Percentiles rank a stretch among this genome's conserved stretches.
phyloP scores from a whole-genome alignment of 2,329 filamentous ascomycete species.

The Arthroderma uncinatum region DNA sequence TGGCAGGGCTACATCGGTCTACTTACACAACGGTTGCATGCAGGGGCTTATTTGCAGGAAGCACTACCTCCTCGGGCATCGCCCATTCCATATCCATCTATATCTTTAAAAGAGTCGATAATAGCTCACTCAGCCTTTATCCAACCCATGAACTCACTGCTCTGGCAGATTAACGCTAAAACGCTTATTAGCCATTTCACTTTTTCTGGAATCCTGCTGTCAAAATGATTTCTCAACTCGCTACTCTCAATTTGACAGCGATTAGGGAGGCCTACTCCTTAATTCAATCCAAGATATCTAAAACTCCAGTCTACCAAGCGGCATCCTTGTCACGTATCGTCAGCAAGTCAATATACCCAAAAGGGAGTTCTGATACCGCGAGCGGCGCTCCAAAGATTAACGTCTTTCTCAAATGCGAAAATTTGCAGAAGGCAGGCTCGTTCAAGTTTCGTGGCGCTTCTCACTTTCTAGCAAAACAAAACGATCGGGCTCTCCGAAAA shows the following conservation, averaged over 20 bases:
- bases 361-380: not conserved
- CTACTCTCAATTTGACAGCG: not conserved
- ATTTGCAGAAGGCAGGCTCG: not conserved
- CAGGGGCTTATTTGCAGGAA: too few species aligned
- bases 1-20: too few species aligned
- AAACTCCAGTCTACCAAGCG: not conserved
- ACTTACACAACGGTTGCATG: too few species aligned
- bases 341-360: not conserved
- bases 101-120: too few species aligned
- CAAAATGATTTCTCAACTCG: not conserved
- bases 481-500: not conserved
- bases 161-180: too few species aligned
- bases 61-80: too few species aligned
- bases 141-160: too few species aligned
- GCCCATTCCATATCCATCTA: too few species aligned
- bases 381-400: not conserved
- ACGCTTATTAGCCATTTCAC: too few species aligned
- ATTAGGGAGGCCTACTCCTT: not conserved
- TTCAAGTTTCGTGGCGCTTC: not conserved
- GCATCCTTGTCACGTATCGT: not conserved
- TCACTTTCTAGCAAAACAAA: not conserved
- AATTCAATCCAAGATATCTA: not conserved
- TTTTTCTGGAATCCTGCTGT: too few species aligned
- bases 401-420: constrained; percentile 2
- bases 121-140: too few species aligned